These are phyloP conservation scores for Solanum etuberosum DNA, from an alignment of 257 asterid species.

Conservation along the genomic window DNA sequence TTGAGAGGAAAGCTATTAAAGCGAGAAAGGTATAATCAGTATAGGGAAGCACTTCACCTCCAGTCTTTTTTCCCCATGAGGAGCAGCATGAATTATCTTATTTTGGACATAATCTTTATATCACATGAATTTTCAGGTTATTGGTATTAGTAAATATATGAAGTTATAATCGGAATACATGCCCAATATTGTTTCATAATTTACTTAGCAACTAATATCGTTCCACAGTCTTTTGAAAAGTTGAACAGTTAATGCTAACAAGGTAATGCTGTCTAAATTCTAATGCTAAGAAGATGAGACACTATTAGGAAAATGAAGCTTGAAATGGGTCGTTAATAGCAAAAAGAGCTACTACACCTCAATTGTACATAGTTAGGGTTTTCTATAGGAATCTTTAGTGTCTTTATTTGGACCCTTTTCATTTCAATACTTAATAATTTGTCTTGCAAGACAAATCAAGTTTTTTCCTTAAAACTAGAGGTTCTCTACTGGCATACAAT, in stretches of 20 bases:
- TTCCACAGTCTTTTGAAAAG: neutral
- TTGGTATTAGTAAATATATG: neutral
- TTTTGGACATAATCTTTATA: neutral
- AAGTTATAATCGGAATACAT: neutral
- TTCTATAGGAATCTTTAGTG: neutral
- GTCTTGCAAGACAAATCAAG: neutral
- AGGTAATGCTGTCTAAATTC: neutral
- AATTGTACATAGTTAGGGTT: neutral
- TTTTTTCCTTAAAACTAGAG: neutral
- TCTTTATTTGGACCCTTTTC: neutral
- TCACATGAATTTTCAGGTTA: neutral
- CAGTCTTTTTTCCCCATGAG: neutral
- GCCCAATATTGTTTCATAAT: neutral
- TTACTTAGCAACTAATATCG: neutral
- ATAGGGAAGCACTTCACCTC: neutral
- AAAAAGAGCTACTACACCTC: neutral
- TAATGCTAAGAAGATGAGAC: neutral
- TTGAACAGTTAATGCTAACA: neutral
- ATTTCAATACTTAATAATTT: neutral
- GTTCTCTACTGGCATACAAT: neutral
- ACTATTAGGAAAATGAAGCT: neutral
- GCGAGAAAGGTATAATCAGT: slow-evolving; percentile 43
- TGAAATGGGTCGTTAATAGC: neutral
- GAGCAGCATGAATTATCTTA: neutral
- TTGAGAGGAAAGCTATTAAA: slow-evolving; percentile 56